These are phyloP conservation scores for Cucumis variabilis DNA, from an alignment of 331 rosid species.

Conservation along the genomic window DNA sequence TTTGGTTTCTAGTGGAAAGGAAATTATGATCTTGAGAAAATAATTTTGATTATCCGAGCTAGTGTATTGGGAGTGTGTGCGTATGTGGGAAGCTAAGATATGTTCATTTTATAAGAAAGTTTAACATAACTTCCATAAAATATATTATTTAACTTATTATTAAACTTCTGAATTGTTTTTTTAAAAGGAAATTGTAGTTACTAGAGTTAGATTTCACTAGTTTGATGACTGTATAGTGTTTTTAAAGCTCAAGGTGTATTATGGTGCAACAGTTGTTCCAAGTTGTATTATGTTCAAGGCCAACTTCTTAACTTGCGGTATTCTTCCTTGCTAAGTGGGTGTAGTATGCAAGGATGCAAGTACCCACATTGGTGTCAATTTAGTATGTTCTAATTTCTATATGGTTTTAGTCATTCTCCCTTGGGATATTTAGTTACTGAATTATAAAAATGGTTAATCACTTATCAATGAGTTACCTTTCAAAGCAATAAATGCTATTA, in stretches of 20 bases:
- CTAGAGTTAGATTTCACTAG: neutral
- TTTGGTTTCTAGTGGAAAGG: no score
- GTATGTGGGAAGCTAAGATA: no score
- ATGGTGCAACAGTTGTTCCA: neutral
- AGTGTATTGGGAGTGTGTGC: no score
- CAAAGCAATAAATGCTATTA: no score
- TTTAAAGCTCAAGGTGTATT: neutral
- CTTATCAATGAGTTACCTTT: no score
- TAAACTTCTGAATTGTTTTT: neutral
- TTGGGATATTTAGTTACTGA: neutral
- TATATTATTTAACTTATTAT: neutral
- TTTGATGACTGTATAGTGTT: neutral
- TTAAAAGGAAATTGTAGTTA: neutral
- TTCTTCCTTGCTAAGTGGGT: neutral
- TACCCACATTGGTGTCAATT: neutral
- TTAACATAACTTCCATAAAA: neutral
- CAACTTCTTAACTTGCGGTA: neutral
- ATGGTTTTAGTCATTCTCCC: neutral
- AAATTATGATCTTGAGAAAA: no score
- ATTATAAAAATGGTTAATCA: neutral
- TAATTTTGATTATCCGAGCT: no score
- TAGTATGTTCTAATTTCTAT: neutral
- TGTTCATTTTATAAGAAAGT: neutral
- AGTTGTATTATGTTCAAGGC: neutral
- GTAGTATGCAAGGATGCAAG: neutral